Evolutionary conservation across 2,329 filamentous ascomycete genomes (phyloP).

Genomic region (Conoideocrella luteorostrata): DNA sequence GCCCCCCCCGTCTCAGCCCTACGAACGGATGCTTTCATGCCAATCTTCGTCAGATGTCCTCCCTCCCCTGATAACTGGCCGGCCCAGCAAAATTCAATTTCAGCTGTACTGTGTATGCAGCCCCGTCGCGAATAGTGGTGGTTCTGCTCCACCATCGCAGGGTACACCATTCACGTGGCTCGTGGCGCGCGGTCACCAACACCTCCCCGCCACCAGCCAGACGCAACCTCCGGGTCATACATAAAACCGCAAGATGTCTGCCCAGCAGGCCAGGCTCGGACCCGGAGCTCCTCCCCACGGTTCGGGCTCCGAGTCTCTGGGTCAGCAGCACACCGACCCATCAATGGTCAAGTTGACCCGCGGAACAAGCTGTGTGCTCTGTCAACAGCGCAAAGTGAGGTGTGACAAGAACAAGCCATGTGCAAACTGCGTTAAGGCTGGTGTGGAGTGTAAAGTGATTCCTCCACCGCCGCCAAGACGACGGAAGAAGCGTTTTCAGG

Average conservation of each 20-base stretch:
- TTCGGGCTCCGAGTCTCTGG: constrained; percentile 5
- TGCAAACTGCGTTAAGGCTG: constrained; percentile 58
- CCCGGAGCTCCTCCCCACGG: constrained; percentile 12
- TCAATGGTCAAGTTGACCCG: constrained; percentile 49
- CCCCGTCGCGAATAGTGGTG: neutral
- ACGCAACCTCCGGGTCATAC: no score
- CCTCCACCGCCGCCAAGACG: constrained; percentile 51
- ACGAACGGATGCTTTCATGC: neutral
- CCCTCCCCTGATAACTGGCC: neutral
- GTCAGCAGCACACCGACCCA: constrained; percentile 26
- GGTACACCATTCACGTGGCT: no score
- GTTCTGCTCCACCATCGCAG: neutral
- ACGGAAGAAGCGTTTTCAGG: constrained; percentile 58
- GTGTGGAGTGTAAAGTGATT: constrained; percentile 54
- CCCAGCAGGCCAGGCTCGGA: constrained; percentile 4
- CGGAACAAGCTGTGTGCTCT: constrained; percentile 61
- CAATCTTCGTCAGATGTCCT: neutral
- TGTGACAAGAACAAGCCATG: constrained; percentile 70
- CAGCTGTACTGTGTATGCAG: neutral
- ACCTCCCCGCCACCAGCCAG: no score
- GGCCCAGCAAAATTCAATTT: no score
- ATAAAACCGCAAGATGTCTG: constrained; percentile 7
- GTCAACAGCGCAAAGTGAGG: constrained; percentile 69
- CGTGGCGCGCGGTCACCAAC: no score
- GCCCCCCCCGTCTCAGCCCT: constrained; percentile 2